These are phyloP conservation scores for Cucurbita pepo DNA, from an alignment of 306 rosid genomes.

Conservation along the genomic window DNA sequence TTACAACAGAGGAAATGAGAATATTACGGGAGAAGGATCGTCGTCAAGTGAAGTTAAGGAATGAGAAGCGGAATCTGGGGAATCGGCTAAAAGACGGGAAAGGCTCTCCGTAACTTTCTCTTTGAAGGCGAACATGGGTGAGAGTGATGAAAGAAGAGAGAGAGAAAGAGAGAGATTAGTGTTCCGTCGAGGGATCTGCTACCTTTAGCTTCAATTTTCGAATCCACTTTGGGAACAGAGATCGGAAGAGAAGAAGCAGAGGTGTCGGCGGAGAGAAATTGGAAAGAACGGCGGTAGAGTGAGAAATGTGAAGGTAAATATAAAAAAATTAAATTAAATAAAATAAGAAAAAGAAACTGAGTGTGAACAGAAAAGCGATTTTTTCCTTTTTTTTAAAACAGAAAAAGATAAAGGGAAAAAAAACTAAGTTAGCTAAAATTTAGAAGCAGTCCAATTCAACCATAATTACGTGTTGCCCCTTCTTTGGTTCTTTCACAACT, in stretches of 20 bases:
- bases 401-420: no score
- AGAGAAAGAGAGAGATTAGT: neutral
- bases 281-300: neutral
- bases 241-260: neutral
- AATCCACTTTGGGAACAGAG: neutral
- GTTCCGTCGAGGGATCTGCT: neutral
- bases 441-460: no score
- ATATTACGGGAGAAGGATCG: conserved; percentile 16
- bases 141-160: neutral
- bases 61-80: conserved; percentile 38
- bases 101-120: conserved; percentile 52
- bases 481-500: no score
- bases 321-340: neutral
- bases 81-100: conserved; percentile 46
- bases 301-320: neutral
- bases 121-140: conserved; percentile 31
- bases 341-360: neutral
- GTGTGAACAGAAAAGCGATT: neutral
- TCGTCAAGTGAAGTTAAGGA: conserved; percentile 2
- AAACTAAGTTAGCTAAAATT: neutral
- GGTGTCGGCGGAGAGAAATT: neutral
- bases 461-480: no score
- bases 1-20: neutral
- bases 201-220: neutral
- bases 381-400: neutral